phyloP scores from a whole-genome alignment of 352 stramenopile genomes.

The Phytophthora crassamura region DNA sequence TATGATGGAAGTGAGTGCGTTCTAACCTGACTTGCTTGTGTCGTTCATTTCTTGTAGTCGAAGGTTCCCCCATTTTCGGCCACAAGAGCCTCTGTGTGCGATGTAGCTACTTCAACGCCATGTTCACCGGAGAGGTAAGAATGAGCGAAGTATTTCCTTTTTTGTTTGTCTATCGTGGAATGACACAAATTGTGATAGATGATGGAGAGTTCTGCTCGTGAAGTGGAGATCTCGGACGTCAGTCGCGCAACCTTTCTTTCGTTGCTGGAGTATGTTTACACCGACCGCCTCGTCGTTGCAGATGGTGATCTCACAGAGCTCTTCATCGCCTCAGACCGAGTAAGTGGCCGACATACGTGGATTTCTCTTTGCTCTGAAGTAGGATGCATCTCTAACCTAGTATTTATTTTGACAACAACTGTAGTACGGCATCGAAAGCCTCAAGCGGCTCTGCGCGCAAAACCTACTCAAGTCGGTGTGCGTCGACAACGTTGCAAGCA shows the following conservation, averaged over 20 bases:
- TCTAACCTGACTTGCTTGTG: not conserved
- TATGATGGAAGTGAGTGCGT: not conserved
- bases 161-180: not conserved
- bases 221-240: slow-evolving; percentile 93
- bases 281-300: slow-evolving; percentile 90
- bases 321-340: slow-evolving; percentile 91
- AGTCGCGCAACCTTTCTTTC: slow-evolving; percentile 92
- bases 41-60: slow-evolving; percentile 47
- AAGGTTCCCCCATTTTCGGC: slow-evolving; percentile 82
- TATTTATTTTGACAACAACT: slow-evolving; percentile 2
- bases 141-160: not conserved
- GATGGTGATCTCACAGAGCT: slow-evolving; percentile 93
- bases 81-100: slow-evolving; percentile 94
- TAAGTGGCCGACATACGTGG: slow-evolving; percentile 29
- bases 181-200: slow-evolving; percentile 63
- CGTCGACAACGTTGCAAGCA: slow-evolving; percentile 95
- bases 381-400: not conserved
- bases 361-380: not conserved
- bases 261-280: slow-evolving; percentile 97
- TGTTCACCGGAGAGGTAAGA: slow-evolving; percentile 79
- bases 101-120: slow-evolving; percentile 94
- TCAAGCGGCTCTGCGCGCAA: slow-evolving; percentile 94
- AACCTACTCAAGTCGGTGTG: slow-evolving; percentile 94
- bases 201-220: slow-evolving; percentile 84
- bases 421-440: slow-evolving; percentile 84